Base-by-base conservation (phyloP, 2,329 filamentous ascomycete species). In the Cladobotryum protrusum region DNA sequence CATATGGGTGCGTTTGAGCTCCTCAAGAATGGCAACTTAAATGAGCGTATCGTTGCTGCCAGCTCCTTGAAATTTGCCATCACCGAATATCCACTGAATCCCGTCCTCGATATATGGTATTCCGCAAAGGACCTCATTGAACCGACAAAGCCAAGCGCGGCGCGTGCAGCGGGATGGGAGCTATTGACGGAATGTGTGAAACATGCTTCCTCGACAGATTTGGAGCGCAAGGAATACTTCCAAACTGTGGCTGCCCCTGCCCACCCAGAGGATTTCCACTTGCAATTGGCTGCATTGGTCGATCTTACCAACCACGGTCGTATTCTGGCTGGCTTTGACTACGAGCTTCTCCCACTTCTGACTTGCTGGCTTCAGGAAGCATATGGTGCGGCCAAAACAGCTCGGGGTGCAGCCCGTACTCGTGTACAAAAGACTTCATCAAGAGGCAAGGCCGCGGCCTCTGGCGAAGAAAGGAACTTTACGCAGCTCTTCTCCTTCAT, bases 191-290 rank as follows among this genome's bases (percentile, higher is more conserved):
- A 83, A 59, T 87, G 83, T 59, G 81, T 81, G 50, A 80, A 81
- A 58, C 78, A 85, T 60, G 66, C 73, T 5, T 74, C 77, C 5
- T 79, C 81, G 5, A 83, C 81, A n/a, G 81, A 83, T 56, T 73
- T 85, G 29, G 83, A 87, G 63, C 77, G 84, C 43, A 75, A 77
- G 55, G 80, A 83, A 55, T 85, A 82, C 59, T 87, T 86, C 58
- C 73, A 78, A 55, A 81, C 82, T 0, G 69, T 87, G 33, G 77
- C 80, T 12, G 73, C 73, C 6, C 68, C 74, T 9, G 76, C 76
- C 24, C 73, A 77, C 53, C 71, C 76, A 1, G 79, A 85, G 35
- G 83, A 87, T 61, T 86, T 86, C 55, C 75, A 83, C 60, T 66
- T 85, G 5, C 83, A 86, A 62, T 75, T 87, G n/a, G 74, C 74